Conservation (phyloP, 768 basidiomycete species). For the Lyophyllum semitale region DNA sequence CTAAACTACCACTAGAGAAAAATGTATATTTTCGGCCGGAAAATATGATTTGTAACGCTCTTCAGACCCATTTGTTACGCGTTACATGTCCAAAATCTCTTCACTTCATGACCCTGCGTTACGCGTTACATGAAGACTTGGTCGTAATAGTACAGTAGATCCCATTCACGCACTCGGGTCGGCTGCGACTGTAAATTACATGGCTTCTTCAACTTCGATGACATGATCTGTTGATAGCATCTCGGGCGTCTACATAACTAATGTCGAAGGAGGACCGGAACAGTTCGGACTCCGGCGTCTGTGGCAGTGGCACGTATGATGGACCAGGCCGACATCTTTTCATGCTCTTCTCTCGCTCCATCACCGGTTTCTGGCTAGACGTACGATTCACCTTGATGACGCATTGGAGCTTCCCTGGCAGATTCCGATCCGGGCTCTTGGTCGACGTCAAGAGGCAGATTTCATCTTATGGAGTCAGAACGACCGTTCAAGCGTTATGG, state of each 20-base stretch:
- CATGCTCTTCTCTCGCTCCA: neutral
- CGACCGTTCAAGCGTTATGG: conserved; percentile 1
- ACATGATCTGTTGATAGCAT: conserved; percentile 16
- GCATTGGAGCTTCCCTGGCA: conserved; percentile 16
- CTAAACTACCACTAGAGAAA: too few relatives aligned
- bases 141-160: neutral
- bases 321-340: neutral
- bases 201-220: conserved; percentile 13
- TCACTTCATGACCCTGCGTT: too few relatives aligned
- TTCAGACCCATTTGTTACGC: too few relatives aligned
- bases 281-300: neutral
- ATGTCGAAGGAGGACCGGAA: neutral
- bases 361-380: neutral
- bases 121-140: too few relatives aligned
- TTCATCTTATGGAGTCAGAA: conserved; percentile 11
- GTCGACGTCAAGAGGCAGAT: neutral
- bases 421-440: conserved; percentile 14
- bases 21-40: too few relatives aligned
- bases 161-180: neutral
- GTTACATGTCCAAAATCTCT: too few relatives aligned
- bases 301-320: conserved; percentile 2
- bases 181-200: conserved; percentile 2
- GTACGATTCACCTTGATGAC: neutral
- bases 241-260: neutral
- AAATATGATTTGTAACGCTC: too few relatives aligned